Base-by-base conservation (phyloP, 805 yeast species). In the Sugiyamaella lignohabitans region DNA sequence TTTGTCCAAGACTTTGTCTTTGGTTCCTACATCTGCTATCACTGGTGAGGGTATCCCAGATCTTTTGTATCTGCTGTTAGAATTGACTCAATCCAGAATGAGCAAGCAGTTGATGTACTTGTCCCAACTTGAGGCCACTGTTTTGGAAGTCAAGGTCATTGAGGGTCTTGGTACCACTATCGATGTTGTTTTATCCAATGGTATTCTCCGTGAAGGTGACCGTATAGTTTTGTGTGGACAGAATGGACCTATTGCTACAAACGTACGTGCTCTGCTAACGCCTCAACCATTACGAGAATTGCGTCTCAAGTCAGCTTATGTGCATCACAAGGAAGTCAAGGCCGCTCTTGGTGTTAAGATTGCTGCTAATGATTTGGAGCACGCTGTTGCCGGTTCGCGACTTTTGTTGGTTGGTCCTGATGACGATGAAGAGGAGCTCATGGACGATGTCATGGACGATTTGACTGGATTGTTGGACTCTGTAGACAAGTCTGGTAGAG, bases 11-110 rank as follows among this genome's bases (percentile, higher is more conserved):
- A 87, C 82, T 62, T 98, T 93, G 47, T 88, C 97, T 32, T 84
- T 93, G 59, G 96, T 93, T 39, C 98, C 99, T 59, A 93, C 99
- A 17, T 91, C 98, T 53, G 99, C 99, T 47, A 94, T 89, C 39
- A 89, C 97, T 11, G 99, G 99, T 67, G 99, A 93, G 72, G 99
- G 99, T 85, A 94, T 93, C 59, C 98, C 99, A 43, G 99, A 93
- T 79, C 76, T 93, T 72, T 79, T 93, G 63, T 88, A 96, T 91
- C 77, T 93, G 67, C 74, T 93, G 63, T 76, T 93, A 59, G 98
- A 93, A 69, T 78, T 93, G 61, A 93, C 98, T 14, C 98, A 93
- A 72, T 85, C 87, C 81, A 84, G 98, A 74, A 93, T 93, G 99
- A 86, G 96, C 55, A 89, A 89, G 68, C 97, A 91, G 74, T 82